These are phyloP conservation scores for Fusarium sp. DNA, from an alignment of 2,329 filamentous ascomycete genomes.

Conservation along the genomic window DNA sequence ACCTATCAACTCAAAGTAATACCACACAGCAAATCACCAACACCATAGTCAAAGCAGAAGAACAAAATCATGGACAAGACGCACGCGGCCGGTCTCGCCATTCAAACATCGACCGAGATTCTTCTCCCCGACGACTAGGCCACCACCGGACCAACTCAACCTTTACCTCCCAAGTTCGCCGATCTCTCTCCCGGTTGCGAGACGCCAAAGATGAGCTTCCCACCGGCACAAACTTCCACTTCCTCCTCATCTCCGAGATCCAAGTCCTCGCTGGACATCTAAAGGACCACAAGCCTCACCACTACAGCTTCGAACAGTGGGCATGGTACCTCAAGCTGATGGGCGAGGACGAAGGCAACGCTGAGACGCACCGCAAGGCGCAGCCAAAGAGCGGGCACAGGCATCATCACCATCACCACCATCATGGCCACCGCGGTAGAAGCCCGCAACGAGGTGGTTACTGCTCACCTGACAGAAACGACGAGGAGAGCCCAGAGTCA, in stretches of 20 bases:
- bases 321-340: conserved; percentile 85
- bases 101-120: background rate
- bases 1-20: background rate
- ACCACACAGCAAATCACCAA: background rate
- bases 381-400: conserved; percentile 42
- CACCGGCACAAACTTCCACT: conserved; percentile 63
- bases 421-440: background rate
- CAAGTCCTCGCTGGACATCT: conserved; percentile 71
- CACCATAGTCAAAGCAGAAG: conserved; percentile 22
- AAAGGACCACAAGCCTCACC: conserved; percentile 68
- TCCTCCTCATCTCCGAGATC: conserved; percentile 80
- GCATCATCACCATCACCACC: background rate
- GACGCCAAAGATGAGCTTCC: conserved; percentile 55
- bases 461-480: background rate
- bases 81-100: conserved; percentile 18
- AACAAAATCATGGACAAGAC: conserved; percentile 4
- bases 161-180: conserved; percentile 51
- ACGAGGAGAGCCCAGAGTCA: conserved; percentile 33
- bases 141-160: conserved; percentile 29
- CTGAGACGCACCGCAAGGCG: conserved; percentile 62
- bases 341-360: conserved; percentile 70
- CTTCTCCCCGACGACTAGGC: conserved; percentile 34
- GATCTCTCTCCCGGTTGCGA: conserved; percentile 51
- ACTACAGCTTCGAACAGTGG: conserved; percentile 88
- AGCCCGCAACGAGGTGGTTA: background rate